Conservation (phyloP, 179 eudicot species). For the Monotropa hypopitys region DNA sequence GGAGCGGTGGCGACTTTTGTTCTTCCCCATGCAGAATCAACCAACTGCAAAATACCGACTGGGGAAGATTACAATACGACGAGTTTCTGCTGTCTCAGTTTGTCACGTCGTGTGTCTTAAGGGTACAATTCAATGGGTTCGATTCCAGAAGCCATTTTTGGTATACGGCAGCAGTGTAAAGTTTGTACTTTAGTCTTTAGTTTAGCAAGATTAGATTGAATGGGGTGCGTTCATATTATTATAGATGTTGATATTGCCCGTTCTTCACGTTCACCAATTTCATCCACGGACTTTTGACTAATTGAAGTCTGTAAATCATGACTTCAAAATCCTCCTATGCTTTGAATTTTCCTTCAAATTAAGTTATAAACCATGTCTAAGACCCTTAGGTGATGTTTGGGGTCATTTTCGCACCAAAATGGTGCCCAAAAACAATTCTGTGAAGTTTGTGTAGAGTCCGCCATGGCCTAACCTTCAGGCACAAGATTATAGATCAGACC, state of each 20-base stretch:
- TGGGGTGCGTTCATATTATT: background rate
- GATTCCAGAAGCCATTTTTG: background rate
- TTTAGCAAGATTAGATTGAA: background rate
- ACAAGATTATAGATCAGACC: too few relatives aligned
- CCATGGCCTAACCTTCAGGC: too few relatives aligned
- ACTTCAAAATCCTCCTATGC: too few relatives aligned
- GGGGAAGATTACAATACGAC: background rate
- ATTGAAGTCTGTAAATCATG: too few relatives aligned
- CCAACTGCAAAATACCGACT: background rate
- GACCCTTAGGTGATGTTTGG: too few relatives aligned
- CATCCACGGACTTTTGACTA: background rate
- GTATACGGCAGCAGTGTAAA: background rate
- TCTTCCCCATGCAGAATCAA: background rate
- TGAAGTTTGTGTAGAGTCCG: too few relatives aligned
- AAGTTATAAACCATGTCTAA: too few relatives aligned
- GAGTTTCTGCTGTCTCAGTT: background rate
- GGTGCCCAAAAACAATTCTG: too few relatives aligned
- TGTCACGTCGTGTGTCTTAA: background rate
- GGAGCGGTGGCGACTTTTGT: background rate
- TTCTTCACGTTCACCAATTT: background rate
- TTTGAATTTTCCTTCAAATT: too few relatives aligned
- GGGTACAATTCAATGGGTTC: background rate
- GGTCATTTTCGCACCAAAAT: too few relatives aligned
- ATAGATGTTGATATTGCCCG: background rate
- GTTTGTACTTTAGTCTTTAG: background rate